Evolutionary conservation across 1,139 yeast species (phyloP), one percentile per base, ranked within the genome.

Genomic region (Blastobotrys niveus): DNA sequence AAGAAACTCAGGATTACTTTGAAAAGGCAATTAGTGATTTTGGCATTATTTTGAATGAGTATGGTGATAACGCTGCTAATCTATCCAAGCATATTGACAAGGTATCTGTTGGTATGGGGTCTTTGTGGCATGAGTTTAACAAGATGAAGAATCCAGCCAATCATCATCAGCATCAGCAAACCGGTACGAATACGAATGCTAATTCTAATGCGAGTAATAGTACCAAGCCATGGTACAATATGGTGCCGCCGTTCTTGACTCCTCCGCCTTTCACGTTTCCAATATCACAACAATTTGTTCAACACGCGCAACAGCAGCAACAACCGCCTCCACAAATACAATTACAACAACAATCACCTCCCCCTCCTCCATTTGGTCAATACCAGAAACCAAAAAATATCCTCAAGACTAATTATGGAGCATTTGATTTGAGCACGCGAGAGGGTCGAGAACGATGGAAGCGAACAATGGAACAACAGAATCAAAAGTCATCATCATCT

Each of bases 361-460:
- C 27, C 27, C 27, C 27, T 24, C 27, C 8, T 24, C 27, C 27
- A 8, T 24, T 9, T 29, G 7, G n/a, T 7, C 32, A 29, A 19
- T 21, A 6, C 12, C 27, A 24, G 27, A 32, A 32, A 8, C 40
- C 38, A 35, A 48, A 79, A 51, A 64, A 67, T 51, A 47, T 66
- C 21, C 65, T 70, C 46, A 60, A 59, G 45, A 58, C 62, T 19
- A 70, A 68, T 25, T 49, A 53, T 39, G 61, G 62, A 2, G 53
- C 51, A 25, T 59, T 56, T 44, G 57, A 59, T 40, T 46, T 59
- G 38, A 49, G 57, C 31, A 58, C 62, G 5, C 52, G 45, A 27
- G 58, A 54, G 29, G 62, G 62, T 18, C 50, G 58, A 0, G 54
- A 55, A 32, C 45, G 48, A 20, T 58, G 61, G 61, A 44, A 46